phyloP scores from a whole-genome alignment of 352 stramenopile species.

The Globisporangium ultimum region DNA sequence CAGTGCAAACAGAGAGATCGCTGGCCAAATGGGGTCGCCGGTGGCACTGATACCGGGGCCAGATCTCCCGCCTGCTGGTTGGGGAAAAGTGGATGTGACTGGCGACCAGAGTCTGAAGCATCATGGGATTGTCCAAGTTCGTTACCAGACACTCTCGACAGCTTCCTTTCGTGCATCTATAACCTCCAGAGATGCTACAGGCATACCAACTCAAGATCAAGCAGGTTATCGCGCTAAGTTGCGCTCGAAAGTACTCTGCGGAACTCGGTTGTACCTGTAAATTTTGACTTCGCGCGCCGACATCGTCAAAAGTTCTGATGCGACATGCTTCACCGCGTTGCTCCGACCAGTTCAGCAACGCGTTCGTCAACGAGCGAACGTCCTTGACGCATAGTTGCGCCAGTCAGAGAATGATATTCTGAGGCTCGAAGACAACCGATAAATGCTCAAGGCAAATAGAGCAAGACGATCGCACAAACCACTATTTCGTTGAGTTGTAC shows the following conservation, averaged over 20 bases:
- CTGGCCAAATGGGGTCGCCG: conserved; percentile 3
- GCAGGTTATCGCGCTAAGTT: conserved; percentile 19
- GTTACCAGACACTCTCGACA: conserved; percentile 24
- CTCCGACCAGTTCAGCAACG: too few species aligned
- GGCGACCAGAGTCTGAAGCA: conserved; percentile 61
- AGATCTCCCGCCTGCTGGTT: conserved; percentile 37
- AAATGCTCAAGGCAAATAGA: too few species aligned
- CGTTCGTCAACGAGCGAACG: too few species aligned
- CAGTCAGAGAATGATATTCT: too few species aligned
- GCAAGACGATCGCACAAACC: too few species aligned
- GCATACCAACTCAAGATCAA: conserved; percentile 6
- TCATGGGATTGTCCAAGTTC: conserved; percentile 47
- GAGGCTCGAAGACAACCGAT: too few species aligned
- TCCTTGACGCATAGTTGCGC: too few species aligned
- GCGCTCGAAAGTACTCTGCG: conserved; percentile 30
- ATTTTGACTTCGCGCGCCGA: too few species aligned
- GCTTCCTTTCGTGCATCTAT: conserved; percentile 2
- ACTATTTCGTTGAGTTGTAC: too few species aligned
- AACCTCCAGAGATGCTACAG: conserved; percentile 1
- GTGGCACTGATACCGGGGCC: conserved; percentile 4
- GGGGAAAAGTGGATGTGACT: conserved; percentile 46
- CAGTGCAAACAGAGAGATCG: conserved; percentile 5
- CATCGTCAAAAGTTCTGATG: too few species aligned
- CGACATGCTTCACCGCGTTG: too few species aligned
- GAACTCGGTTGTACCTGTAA: conserved; percentile 34